These are phyloP conservation scores for Taphrina betulina DNA, from an alignment of 1,139 yeast species.

Conservation along the genomic window DNA sequence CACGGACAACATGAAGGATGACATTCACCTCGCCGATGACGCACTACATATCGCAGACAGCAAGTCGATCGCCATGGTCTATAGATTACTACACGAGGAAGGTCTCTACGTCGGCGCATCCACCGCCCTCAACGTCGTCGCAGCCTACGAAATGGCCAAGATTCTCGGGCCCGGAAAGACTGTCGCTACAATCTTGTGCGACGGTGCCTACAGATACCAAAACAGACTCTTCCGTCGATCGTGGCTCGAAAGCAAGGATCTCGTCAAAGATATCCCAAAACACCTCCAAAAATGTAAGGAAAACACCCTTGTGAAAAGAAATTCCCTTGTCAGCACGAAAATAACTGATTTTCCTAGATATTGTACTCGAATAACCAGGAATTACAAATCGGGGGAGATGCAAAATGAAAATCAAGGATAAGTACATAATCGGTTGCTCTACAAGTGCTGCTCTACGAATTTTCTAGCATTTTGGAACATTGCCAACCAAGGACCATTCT, in stretches of 20 bases:
- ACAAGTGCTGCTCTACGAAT: conserved; percentile 70
- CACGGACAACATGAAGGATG: conserved; percentile 75
- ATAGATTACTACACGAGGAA: conserved; percentile 78
- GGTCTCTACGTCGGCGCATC: conserved; percentile 91
- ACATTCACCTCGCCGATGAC: conserved; percentile 73
- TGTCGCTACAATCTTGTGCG: conserved; percentile 81
- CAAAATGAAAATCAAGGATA: too few relatives aligned
- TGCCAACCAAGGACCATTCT: conserved; percentile 91
- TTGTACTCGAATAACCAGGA: conserved; percentile 28
- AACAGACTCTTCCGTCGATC: conserved; percentile 65
- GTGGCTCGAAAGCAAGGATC: conserved; percentile 72
- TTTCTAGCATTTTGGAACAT: conserved; percentile 89
- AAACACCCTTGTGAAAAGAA: background rate
- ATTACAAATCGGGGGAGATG: too few relatives aligned
- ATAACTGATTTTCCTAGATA: conserved; percentile 4
- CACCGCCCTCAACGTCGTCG: conserved; percentile 77
- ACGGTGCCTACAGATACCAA: conserved; percentile 34
- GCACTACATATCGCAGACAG: conserved; percentile 68
- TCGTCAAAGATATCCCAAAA: conserved; percentile 66
- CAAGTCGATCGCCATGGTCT: conserved; percentile 76
- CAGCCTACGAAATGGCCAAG: conserved; percentile 71
- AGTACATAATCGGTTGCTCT: too few relatives aligned
- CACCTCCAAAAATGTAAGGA: conserved; percentile 60
- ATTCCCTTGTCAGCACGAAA: background rate
- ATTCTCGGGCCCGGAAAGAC: conserved; percentile 76